phyloP scores from a whole-genome alignment of 2,329 filamentous ascomycete genomes.

The Nothomitra cinnamomea region DNA sequence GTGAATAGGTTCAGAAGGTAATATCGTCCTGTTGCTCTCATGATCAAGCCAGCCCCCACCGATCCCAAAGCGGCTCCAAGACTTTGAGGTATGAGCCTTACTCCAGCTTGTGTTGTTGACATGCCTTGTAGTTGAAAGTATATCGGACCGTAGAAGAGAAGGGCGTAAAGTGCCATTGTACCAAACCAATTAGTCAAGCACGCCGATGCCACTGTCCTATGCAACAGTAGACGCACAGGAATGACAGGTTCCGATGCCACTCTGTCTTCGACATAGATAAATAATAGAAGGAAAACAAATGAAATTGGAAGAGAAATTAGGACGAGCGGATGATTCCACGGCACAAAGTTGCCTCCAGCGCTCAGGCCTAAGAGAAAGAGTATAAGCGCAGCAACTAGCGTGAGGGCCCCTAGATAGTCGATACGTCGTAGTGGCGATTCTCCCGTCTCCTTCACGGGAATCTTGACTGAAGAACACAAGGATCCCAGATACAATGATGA shows the following conservation, averaged over 20 bases:
- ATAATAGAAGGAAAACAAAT: constrained; percentile 2
- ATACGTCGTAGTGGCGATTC: constrained; percentile 56
- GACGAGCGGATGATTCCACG: constrained; percentile 9
- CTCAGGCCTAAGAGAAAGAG: constrained; percentile 10
- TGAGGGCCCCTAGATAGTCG: constrained; percentile 40
- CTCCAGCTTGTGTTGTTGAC: constrained; percentile 5
- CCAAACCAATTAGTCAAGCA: constrained; percentile 8
- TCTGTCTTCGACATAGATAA: constrained; percentile 8
- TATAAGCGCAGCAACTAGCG: constrained; percentile 7
- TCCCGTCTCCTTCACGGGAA: constrained; percentile 59
- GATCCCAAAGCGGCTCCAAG: constrained; percentile 7
- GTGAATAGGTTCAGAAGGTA: constrained; percentile 29
- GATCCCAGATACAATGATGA: constrained; percentile 52
- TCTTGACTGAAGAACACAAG: constrained; percentile 49
- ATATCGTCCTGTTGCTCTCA: constrained; percentile 7
- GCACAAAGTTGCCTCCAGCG: constrained; percentile 8
- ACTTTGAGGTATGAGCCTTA: constrained; percentile 5
- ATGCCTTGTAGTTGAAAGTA: constrained; percentile 8
- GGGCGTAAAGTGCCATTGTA: constrained; percentile 7
- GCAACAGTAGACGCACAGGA: constrained; percentile 8
- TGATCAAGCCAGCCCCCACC: constrained; percentile 7
- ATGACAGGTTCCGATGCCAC: constrained; percentile 9
- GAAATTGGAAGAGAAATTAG: constrained; percentile 7
- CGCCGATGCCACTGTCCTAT: constrained; percentile 7
- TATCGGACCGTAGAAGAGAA: constrained; percentile 9